Conservation (phyloP, 495 filamentous ascomycete species). For the Parachaetomium inaequale region DNA sequence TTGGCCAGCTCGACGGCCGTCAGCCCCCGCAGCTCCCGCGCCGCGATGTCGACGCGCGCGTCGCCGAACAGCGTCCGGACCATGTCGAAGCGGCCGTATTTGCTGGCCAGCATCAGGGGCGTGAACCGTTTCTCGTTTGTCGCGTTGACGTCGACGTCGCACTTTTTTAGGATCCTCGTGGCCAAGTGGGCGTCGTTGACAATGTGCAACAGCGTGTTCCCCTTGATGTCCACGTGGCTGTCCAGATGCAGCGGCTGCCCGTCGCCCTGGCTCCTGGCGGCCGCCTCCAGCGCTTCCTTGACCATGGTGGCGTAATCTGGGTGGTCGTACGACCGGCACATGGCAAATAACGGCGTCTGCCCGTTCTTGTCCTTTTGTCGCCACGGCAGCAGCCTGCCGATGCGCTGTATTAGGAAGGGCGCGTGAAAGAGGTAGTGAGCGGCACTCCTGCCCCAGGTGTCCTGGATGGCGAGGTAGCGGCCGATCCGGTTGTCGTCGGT, state of each 20-base stretch:
- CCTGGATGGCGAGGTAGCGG: constrained; percentile 69
- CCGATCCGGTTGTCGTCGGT: constrained; percentile 44
- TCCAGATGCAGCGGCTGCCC: constrained; percentile 79
- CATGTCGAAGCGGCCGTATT: constrained; percentile 92
- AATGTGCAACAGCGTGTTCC: constrained; percentile 91
- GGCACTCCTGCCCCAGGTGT: constrained; percentile 80
- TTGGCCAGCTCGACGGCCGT: constrained; percentile 97
- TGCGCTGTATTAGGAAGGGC: constrained; percentile 67
- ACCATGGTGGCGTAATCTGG: constrained; percentile 83
- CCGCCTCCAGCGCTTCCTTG: constrained; percentile 67
- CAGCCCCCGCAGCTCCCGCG: constrained; percentile 82
- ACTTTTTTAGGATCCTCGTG: constrained; percentile 67
- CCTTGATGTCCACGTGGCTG: constrained; percentile 87
- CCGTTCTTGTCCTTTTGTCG: constrained; percentile 88
- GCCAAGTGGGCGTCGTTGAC: constrained; percentile 81
- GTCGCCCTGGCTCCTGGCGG: constrained; percentile 71
- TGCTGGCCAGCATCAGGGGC: constrained; percentile 97
- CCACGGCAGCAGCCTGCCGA: constrained; percentile 82
- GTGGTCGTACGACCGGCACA: constrained; percentile 95
- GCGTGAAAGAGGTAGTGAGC: constrained; percentile 97
- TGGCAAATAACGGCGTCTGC: constrained; percentile 90
- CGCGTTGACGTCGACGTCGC: constrained; percentile 92
- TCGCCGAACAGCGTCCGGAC: constrained; percentile 86
- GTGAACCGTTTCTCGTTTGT: constrained; percentile 96
- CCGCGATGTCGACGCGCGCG: constrained; percentile 75